Conservation (phyloP, 164 flowering plant species). For the Annona squamosa region DNA sequence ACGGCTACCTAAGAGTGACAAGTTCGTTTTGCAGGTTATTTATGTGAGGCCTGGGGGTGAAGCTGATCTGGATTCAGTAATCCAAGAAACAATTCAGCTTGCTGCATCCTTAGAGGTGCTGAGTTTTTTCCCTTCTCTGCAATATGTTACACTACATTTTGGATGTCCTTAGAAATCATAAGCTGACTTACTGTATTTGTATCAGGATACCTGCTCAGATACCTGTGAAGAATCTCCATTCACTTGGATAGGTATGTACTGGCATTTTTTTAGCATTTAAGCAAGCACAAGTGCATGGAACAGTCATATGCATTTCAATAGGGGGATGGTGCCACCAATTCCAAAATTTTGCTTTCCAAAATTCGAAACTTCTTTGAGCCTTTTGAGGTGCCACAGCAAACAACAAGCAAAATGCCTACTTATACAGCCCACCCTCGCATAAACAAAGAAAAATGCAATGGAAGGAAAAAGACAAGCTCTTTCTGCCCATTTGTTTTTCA, state of each 20-base stretch:
- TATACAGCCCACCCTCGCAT: too few relatives aligned
- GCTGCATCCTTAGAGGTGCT: constrained; percentile 48
- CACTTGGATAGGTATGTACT: constrained; percentile 45
- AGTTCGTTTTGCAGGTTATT: constrained; percentile 48
- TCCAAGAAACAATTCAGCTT: constrained; percentile 74
- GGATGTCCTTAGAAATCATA: background rate
- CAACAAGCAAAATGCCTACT: too few relatives aligned
- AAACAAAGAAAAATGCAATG: too few relatives aligned
- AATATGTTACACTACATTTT: background rate
- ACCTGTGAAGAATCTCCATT: constrained; percentile 57
- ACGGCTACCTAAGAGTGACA: background rate
- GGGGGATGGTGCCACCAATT: too few relatives aligned
- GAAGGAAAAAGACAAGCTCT: too few relatives aligned
- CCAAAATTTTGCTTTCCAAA: too few relatives aligned
- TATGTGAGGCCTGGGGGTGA: constrained; percentile 79
- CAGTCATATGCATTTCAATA: too few relatives aligned
- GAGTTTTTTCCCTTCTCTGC: background rate
- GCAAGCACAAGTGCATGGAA: background rate
- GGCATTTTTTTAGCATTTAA: background rate
- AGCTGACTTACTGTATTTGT: background rate
- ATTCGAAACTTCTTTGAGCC: too few relatives aligned
- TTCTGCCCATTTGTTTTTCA: too few relatives aligned
- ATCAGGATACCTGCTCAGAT: constrained; percentile 86
- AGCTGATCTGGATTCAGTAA: constrained; percentile 68
- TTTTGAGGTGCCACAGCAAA: too few relatives aligned